Evolutionary conservation across 352 stramenopile species (phyloP).

Genomic region (Phytophthora pinifolia): DNA sequence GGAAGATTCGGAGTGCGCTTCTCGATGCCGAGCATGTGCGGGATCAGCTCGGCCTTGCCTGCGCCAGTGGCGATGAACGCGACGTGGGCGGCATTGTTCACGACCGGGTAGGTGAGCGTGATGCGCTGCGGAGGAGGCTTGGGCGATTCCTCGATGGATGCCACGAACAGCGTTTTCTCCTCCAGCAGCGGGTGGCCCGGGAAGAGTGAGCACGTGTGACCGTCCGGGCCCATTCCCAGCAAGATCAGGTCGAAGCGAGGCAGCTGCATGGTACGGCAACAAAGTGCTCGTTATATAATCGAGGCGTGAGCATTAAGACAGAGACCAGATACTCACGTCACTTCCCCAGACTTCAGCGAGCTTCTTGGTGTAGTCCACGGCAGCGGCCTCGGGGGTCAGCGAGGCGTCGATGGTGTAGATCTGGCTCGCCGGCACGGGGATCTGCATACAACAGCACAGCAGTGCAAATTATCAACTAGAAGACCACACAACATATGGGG

Average conservation of each 20-base stretch:
- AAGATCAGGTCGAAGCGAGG: conserved; percentile 95
- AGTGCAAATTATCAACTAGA: neutral
- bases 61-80: conserved; percentile 91
- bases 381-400: conserved; percentile 57
- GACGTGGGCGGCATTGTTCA: conserved; percentile 91
- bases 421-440: conserved; percentile 43
- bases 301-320: neutral
- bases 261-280: conserved; percentile 36
- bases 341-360: conserved; percentile 60
- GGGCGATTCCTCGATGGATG: conserved; percentile 96
- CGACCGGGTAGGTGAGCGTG: conserved; percentile 95
- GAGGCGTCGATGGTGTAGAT: conserved; percentile 93
- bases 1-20: conserved; percentile 61
- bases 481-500: neutral
- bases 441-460: conserved; percentile 9
- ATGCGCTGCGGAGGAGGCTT: conserved; percentile 97
- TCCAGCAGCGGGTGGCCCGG: conserved; percentile 92
- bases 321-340: conserved; percentile 37
- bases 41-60: conserved; percentile 88
- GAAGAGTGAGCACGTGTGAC: conserved; percentile 98
- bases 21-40: conserved; percentile 74
- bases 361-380: conserved; percentile 76
- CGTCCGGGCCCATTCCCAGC: conserved; percentile 97
- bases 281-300: no score
- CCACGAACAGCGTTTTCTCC: conserved; percentile 85